phyloP scores from a whole-genome alignment of 306 rosid species.

The Ormosia emarginata region DNA sequence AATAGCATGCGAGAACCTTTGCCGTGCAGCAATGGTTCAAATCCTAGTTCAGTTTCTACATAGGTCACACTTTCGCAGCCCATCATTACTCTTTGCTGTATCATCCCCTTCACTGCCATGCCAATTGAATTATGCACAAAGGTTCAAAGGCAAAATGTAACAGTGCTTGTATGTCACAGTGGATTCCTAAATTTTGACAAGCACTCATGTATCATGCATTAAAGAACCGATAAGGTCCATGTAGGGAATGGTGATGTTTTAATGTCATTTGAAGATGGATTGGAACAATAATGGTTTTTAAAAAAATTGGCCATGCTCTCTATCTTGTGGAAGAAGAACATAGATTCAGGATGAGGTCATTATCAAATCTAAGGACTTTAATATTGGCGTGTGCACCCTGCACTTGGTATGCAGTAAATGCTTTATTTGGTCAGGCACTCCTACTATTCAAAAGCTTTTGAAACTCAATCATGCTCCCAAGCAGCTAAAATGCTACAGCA shows the following conservation, averaged over 20 bases:
- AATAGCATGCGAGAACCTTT: conserved; percentile 35
- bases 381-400: conserved; percentile 64
- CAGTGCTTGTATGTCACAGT: conserved; percentile 19
- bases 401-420: conserved; percentile 61
- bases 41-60: conserved; percentile 40
- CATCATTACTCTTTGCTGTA: conserved; percentile 42
- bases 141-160: neutral
- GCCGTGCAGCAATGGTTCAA: conserved; percentile 38
- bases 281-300: conserved; percentile 18
- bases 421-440: conserved; percentile 74
- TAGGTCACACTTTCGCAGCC: conserved; percentile 34
- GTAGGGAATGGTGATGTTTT: conserved; percentile 5
- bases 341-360: conserved; percentile 80
- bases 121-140: conserved; percentile 26
- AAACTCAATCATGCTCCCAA: conserved; percentile 59
- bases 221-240: conserved; percentile 1
- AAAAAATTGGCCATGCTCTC: conserved; percentile 18
- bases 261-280: conserved; percentile 22
- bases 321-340: conserved; percentile 63
- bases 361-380: conserved; percentile 56
- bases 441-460: conserved; percentile 39
- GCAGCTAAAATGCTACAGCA: conserved; percentile 47
- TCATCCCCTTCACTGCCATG: conserved; percentile 23
- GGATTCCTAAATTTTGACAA: conserved; percentile 26
- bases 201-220: conserved; percentile 27